A percentile compares a stretch with the other conserved stretches of the same genome.
phyloP scores from a whole-genome alignment of 805 yeast species.

The Cyberlindnera euphorbiiphila region DNA sequence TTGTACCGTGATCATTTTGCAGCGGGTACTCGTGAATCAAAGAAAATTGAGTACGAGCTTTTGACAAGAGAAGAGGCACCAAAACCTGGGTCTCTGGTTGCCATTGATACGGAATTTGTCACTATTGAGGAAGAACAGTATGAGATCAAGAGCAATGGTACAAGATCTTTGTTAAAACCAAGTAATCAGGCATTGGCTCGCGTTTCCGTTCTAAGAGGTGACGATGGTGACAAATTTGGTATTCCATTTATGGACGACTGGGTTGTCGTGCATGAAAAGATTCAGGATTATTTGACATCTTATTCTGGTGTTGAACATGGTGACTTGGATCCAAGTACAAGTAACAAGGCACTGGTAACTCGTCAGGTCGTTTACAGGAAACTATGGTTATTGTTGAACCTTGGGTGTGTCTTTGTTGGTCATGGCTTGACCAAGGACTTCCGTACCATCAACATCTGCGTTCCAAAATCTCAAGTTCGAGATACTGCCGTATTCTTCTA shows the following conservation, averaged over 20 bases:
- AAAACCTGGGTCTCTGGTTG: slow-evolving; percentile 68
- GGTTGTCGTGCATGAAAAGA: slow-evolving; percentile 64
- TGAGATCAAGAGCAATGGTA: slow-evolving; percentile 74
- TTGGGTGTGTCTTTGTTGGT: slow-evolving; percentile 92
- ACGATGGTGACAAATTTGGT: slow-evolving; percentile 60
- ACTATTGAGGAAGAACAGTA: slow-evolving; percentile 70
- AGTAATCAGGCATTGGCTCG: slow-evolving; percentile 77
- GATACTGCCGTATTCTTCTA: slow-evolving; percentile 84
- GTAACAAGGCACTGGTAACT: slow-evolving; percentile 68
- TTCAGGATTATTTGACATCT: slow-evolving; percentile 82
- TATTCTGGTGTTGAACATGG: slow-evolving; percentile 94
- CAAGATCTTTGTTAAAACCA: slow-evolving; percentile 67
- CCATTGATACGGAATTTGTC: slow-evolving; percentile 97
- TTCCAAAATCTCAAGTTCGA: slow-evolving; percentile 79
- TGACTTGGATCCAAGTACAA: slow-evolving; percentile 69
- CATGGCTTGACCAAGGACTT: slow-evolving; percentile 92
- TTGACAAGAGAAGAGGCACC: slow-evolving; percentile 72
- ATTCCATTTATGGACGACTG: slow-evolving; percentile 91
- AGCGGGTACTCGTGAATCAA: slow-evolving; percentile 55
- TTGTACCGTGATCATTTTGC: slow-evolving; percentile 75
- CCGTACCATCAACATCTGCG: slow-evolving; percentile 86
- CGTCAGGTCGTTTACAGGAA: slow-evolving; percentile 81
- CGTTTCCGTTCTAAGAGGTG: slow-evolving; percentile 78
- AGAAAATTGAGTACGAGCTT: slow-evolving; percentile 61
- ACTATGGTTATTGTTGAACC: slow-evolving; percentile 82